Conservation (phyloP, 345 rosid species). For the Cardamine resedifolia region DNA sequence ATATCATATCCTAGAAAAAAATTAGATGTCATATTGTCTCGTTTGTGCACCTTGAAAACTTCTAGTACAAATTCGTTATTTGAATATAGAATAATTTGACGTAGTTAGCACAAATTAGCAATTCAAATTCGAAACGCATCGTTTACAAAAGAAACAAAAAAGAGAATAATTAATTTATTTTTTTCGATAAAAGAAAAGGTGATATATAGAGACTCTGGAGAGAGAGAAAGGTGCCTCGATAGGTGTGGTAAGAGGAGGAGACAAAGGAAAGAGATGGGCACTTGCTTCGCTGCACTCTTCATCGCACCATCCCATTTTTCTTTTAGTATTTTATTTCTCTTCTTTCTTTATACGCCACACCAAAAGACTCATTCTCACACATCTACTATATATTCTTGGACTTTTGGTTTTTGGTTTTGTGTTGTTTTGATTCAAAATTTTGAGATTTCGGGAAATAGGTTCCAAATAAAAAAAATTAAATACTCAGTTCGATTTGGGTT, state of each 20-base stretch:
- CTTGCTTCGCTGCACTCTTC: constrained; percentile 32
- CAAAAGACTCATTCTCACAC: background rate
- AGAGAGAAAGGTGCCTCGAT: constrained; percentile 26
- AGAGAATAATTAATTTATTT: background rate
- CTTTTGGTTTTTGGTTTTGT: background rate
- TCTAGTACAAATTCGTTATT: background rate
- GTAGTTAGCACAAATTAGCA: background rate
- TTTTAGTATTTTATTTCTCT: background rate
- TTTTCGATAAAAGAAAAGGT: constrained; percentile 9
- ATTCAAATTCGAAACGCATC: constrained; percentile 30
- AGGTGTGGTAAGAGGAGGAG: constrained; percentile 38
- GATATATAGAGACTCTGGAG: background rate
- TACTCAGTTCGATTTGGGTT: background rate
- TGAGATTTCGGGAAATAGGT: background rate
- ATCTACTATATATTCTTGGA: background rate
- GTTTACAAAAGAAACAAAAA: background rate
- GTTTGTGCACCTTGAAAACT: background rate
- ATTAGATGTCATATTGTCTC: background rate
- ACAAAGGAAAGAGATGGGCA: constrained; percentile 41
- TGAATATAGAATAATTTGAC: background rate
- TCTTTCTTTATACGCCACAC: constrained; percentile 3
- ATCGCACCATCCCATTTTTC: background rate
- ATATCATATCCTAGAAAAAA: background rate
- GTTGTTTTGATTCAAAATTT: background rate
- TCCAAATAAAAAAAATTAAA: background rate